A percentile compares a stretch with the other conserved stretches of the same genome.
These are phyloP conservation scores for Punctularia strigosozonata DNA, from an alignment of 768 basidiomycete species.

Conservation along the genomic window DNA sequence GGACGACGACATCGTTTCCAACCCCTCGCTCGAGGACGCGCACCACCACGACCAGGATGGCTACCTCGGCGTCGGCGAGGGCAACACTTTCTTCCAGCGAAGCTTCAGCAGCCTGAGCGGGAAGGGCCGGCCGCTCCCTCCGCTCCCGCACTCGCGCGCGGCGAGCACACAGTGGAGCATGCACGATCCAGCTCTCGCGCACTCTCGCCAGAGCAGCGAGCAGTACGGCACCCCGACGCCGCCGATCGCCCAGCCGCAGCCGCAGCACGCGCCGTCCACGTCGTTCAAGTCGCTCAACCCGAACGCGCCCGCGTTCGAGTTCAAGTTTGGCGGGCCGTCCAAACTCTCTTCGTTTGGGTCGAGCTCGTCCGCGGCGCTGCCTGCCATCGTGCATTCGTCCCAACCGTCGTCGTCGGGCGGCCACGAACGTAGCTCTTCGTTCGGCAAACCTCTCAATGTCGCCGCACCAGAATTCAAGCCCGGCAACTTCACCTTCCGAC, in stretches of 20 bases:
- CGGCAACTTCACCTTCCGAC: constrained; percentile 63
- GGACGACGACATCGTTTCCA: constrained; percentile 67
- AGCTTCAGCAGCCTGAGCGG: too few species aligned
- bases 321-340: constrained; percentile 34
- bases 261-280: constrained; percentile 13
- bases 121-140: constrained; percentile 40
- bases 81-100: too few species aligned
- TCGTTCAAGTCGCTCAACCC: constrained; percentile 46
- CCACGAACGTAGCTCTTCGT: constrained; percentile 30
- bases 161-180: constrained; percentile 48
- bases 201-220: constrained; percentile 41
- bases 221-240: constrained; percentile 23
- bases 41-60: constrained; percentile 16
- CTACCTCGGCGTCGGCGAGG: background rate
- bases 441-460: constrained; percentile 66
- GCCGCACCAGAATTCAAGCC: constrained; percentile 79
- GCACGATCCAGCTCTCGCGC: constrained; percentile 51
- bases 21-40: constrained; percentile 84
- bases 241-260: constrained; percentile 7
- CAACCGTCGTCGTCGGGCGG: constrained; percentile 3
- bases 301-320: constrained; percentile 75
- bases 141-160: constrained; percentile 53
- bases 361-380: constrained; percentile 13
- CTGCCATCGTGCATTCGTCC: background rate
- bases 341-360: constrained; percentile 22